Evolutionary conservation across 495 filamentous ascomycete species (phyloP), one percentile per base, ranked within the genome.

Genomic region (Neurospora tetrasperma): DNA sequence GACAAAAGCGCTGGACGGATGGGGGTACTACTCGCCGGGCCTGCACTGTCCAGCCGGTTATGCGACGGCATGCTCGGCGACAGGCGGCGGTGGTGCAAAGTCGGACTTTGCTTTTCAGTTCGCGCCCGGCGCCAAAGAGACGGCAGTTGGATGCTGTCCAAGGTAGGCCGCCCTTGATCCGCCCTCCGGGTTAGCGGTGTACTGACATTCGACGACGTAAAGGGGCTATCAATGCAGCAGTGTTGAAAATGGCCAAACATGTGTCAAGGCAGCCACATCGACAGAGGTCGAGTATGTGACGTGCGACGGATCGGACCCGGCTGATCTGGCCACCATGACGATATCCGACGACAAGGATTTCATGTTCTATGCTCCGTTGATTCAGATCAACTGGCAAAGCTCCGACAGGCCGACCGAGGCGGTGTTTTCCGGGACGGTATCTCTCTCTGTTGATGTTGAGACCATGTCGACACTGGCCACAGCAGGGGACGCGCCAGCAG

Each of bases 331-430:
- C 3, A 70, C 72, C 66, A 70, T 71, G 71, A 80, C 80, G 2
- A 62, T 80, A 9, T 75, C 79, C 4, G 44, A 77, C 40, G 23
- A 73, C 42, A 77, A 76, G 2, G 75, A 73, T 2, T 75, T 80
- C 73, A 77, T 71, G 38, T 66, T 82, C 0, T 77, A 76, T 23
- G 79, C 80, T 4, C 78, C 79, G 20, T 80, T 82, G 78, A 77
- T 82, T 69, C 79, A 82, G 71, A 79, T 82, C 73, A 80, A 81
- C 76, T 81, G 74, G 74, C 79, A 81, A 35, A 74, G 74, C 73
- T 76, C 71, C 71, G 80, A 82, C 68, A 73, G 70, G n/a, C 73
- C 72, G 12, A 43, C 43, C 41, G 54, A 66, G 6, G 18, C 54
- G 27, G 14, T 16, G 27, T 31, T 38, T 35, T 35, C 54, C 12